phyloP scores from a whole-genome alignment of 208 protist genomes.

The Acanthamoeba sp. region DNA sequence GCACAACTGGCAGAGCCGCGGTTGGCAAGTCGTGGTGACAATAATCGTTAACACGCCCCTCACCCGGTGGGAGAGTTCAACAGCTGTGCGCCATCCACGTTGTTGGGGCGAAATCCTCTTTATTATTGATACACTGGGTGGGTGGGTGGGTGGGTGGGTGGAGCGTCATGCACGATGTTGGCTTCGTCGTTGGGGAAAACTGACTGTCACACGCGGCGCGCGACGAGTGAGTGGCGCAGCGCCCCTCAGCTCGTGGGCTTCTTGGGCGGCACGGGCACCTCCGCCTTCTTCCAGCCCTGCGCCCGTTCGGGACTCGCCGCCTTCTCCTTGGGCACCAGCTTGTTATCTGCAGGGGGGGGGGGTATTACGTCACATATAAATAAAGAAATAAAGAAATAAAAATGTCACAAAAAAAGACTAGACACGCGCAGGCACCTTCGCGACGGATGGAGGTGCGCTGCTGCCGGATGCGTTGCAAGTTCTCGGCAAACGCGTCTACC shows the following conservation, averaged over 20 bases:
- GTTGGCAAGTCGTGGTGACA: no score
- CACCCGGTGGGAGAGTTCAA: no score
- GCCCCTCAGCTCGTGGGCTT: not conserved
- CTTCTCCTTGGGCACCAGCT: slow-evolving; percentile 33
- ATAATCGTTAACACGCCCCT: no score
- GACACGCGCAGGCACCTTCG: not conserved
- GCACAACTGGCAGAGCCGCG: no score
- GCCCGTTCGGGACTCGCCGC: not conserved
- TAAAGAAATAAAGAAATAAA: not conserved
- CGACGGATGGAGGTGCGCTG: not conserved
- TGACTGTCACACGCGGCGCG: no score
- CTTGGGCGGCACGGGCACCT: slow-evolving; percentile 29
- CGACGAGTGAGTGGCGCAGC: no score
- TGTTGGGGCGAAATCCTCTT: no score
- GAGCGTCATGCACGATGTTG: no score
- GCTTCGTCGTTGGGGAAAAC: no score
- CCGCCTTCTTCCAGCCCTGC: slow-evolving; percentile 17
- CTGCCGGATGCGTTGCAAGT: slow-evolving; percentile 22
- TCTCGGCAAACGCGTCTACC: slow-evolving; percentile 49
- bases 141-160: no score
- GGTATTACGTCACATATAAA: not conserved
- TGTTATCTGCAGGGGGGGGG: not conserved
- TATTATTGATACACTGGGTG: no score
- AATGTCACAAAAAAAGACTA: not conserved
- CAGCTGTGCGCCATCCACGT: no score